phyloP scores from a whole-genome alignment of 345 rosid genomes.

The Aegle marmelos region DNA sequence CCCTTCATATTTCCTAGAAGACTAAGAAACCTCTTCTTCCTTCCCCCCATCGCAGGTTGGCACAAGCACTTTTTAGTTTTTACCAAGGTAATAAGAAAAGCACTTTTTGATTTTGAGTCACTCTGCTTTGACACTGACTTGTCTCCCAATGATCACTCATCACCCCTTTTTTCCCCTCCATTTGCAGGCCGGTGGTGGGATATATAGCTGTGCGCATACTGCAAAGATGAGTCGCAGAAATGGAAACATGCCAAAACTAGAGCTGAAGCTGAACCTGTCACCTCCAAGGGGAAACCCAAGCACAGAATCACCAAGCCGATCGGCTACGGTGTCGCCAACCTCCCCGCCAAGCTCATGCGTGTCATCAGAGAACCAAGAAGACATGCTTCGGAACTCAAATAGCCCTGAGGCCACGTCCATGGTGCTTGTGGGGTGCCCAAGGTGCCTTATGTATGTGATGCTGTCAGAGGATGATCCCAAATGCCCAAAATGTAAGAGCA shows the following conservation, averaged over 20 bases:
- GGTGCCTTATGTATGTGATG: conserved; percentile 95
- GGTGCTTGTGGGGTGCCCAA: conserved; percentile 91
- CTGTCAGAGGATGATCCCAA: conserved; percentile 74
- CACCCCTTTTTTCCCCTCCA: no score
- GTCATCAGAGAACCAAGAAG: conserved; percentile 78
- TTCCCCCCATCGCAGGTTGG: background rate
- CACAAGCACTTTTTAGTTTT: background rate
- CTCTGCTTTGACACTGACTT: background rate
- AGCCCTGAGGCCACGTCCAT: conserved; percentile 95
- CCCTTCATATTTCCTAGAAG: no score
- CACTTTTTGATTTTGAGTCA: background rate
- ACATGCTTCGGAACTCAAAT: conserved; percentile 35
- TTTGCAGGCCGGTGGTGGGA: conserved; percentile 8
- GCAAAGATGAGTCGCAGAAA: conserved; percentile 72
- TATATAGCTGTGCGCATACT: background rate
- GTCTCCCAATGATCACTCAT: background rate
- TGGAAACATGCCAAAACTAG: conserved; percentile 63
- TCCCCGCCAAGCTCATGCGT: conserved; percentile 95
- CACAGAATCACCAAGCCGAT: conserved; percentile 59
- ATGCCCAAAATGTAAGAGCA: conserved; percentile 90
- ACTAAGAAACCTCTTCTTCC: background rate
- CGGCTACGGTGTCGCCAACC: conserved; percentile 66
- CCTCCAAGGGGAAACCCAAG: conserved; percentile 55
- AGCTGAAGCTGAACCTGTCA: conserved; percentile 85
- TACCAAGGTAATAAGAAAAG: background rate